Evolutionary conservation across 164 flowering plant species (phyloP).

Genomic region (Annona cherimola): DNA sequence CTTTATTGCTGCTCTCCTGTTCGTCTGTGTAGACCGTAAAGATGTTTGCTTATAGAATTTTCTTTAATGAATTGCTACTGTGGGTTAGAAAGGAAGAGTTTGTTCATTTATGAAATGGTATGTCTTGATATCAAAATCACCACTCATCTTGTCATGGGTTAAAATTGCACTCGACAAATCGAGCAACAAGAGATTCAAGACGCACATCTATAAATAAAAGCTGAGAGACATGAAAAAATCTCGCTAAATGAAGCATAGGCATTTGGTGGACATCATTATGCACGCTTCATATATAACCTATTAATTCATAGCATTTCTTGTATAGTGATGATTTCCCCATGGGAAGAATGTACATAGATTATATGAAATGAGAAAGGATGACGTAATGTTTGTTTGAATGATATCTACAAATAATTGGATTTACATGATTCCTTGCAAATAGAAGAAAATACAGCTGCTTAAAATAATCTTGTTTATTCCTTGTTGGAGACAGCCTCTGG

Average conservation of each 20-base stretch:
- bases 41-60: neutral
- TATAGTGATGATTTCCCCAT: neutral
- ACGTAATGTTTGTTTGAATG: neutral
- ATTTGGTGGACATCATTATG: neutral
- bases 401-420: conserved; percentile 13
- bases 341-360: neutral
- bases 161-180: neutral
- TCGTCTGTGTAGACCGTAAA: no score
- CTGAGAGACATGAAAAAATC: neutral
- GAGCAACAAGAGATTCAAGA: neutral
- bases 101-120: neutral
- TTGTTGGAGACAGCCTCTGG: conserved; percentile 61
- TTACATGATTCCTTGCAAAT: conserved; percentile 8
- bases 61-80: neutral
- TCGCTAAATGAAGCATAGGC: neutral
- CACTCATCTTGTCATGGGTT: neutral
- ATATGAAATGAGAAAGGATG: neutral
- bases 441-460: conserved; percentile 1
- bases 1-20: no score
- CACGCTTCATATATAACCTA: neutral
- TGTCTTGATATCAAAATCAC: neutral
- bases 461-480: conserved; percentile 26
- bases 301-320: neutral
- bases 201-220: neutral
- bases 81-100: neutral